Base-by-base conservation (phyloP, 116 monocot genomes). In the Trichopus zeylanicus region DNA sequence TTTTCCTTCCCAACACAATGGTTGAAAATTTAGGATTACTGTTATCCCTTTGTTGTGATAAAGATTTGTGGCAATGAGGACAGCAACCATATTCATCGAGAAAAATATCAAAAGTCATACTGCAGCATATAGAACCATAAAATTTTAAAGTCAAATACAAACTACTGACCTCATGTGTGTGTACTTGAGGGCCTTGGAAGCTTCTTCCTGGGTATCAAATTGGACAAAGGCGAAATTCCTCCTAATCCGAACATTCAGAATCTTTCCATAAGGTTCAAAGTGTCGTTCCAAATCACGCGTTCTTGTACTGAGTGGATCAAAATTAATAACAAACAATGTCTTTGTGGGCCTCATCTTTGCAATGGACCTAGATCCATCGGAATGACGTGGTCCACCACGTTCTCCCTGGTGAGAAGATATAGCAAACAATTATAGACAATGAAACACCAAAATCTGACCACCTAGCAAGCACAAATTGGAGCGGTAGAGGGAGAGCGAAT, bases 151-250 rank as follows among this genome's bases (percentile, higher is more conserved):
- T 32, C 29, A 22, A 10, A 61, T 31, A n/a, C 30, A 46, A 65
- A 53, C 21, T 19, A 51, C 53, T 9, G 27, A 86, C 94, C 80
- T 89, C 85, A 84, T 80, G 46, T 94, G 73, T 13, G 94, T 94
- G 57, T 56, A 55, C 57, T 89, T 85, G 31, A 94, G 73, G 5
- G 94, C 94, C 47, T 80, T 86, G 20, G 86, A 83, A 32, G 94
- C 94, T 66, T 94, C 94, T 30, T 94, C 89, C 67, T 89, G 86
- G 5, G 81, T 89, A 52, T 85, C 94, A 78, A 83, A 94, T 75
- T 86, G 94, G 32, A 94, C 85, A 73, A 94, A 94, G 0, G 94
- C 94, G 69, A 94, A 94, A 58, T 94, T 94, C 63, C 81, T 75
- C 62, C 94, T 70, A 20, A 94, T 89, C 3, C 83, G 74, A 18